Evolutionary conservation across 371 early-diverging fungal species (phyloP), one percentile per base, ranked within the genome.

Genomic region (Neoconidiobolus thromboides): DNA sequence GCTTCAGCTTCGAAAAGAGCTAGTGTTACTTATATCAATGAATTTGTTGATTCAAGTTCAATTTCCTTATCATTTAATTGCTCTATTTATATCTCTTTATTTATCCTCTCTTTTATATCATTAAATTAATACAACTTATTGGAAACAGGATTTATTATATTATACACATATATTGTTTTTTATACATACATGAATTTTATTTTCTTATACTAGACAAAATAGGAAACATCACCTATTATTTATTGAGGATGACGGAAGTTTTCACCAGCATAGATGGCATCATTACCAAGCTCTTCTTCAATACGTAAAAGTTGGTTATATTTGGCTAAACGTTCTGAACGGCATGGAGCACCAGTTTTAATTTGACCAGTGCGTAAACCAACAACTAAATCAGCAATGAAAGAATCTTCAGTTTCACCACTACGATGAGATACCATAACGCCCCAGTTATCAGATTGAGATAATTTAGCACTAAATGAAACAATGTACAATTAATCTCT

Each of bases 351-450:
- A 69, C 99, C 99, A 58, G 96, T 91, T 86, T 99, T 99, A 80
- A 99, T 95, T 76, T 96, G 96, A 60, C 98, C 97, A 49, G 92
- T 86, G 64, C 88, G 87, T 57, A 98, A 81, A 69, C 96, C 99
- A 48, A 98, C 98, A 56, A 93, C 93, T 14, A 99, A 82, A 67
- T 97, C 97, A 58, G 97, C 93, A 73, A 99, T 97, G 76, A 95
- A 93, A 64, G 88, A 85, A 75, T 99, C 99, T 76, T 97, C 98
- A 64, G 98, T 99, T 78, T 99, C 99, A 63, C 96, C 99, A 48
- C 93, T 93, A 65, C 99, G 86, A 79, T 99, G 99, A 61, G 92
- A 92, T 61, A 94, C 96, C 99, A 99, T 99, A 66, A 94, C 89
- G 71, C 94, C 95, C 97, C 97, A 95, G 62, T 91, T 91, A 65